These are phyloP conservation scores for Durotheca rogersii DNA, from an alignment of 495 filamentous ascomycete species.

Conservation along the genomic window DNA sequence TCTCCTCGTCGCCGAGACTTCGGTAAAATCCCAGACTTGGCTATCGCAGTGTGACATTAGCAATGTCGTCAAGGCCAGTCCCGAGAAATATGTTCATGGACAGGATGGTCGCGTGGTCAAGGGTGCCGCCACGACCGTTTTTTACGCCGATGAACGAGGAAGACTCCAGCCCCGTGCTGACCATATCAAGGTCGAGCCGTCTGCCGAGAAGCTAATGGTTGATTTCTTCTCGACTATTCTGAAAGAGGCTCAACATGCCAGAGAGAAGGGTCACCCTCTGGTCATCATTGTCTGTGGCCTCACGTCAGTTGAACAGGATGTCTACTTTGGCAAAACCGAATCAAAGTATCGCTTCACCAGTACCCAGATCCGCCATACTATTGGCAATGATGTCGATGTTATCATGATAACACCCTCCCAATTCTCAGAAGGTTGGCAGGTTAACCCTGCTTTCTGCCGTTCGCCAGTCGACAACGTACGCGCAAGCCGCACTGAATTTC, in stretches of 20 bases:
- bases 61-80: slow-evolving; percentile 10
- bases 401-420: slow-evolving; percentile 28
- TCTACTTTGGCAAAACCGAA: slow-evolving; percentile 32
- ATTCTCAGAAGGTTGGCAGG: slow-evolving; percentile 33
- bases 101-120: slow-evolving; percentile 12
- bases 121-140: slow-evolving; percentile 3
- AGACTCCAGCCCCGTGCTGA: slow-evolving; percentile 11
- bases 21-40: slow-evolving; percentile 35
- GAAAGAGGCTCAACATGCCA: slow-evolving; percentile 20
- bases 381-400: slow-evolving; percentile 23
- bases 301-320: slow-evolving; percentile 39
- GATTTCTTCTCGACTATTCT: slow-evolving; percentile 22
- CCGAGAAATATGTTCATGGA: slow-evolving; percentile 22
- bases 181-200: slow-evolving; percentile 24
- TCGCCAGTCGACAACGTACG: neutral
- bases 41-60: slow-evolving; percentile 26
- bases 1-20: slow-evolving; percentile 33
- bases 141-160: neutral
- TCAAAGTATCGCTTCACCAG: slow-evolving; percentile 12
- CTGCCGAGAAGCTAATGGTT: slow-evolving; percentile 11
- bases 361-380: slow-evolving; percentile 23
- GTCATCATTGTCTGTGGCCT: slow-evolving; percentile 39
- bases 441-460: slow-evolving; percentile 26
- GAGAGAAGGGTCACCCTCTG: slow-evolving; percentile 15
- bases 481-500: slow-evolving; percentile 18